Evolutionary conservation across 768 basidiomycete genomes (phyloP).

Genomic region (Rhodotorula diobovata): DNA sequence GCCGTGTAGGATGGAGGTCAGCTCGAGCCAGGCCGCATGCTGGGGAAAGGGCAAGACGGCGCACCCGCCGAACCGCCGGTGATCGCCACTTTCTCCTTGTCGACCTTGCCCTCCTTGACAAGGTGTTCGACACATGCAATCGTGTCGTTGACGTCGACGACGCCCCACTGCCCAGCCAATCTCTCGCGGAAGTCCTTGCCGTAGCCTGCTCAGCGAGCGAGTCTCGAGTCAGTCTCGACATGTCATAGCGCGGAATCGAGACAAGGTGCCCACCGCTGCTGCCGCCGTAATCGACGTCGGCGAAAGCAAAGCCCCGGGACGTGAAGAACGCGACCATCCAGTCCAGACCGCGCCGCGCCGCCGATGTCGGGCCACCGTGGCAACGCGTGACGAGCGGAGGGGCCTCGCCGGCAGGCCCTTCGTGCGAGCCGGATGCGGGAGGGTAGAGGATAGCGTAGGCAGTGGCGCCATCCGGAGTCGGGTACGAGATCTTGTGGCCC

Average conservation of each 20-base stretch:
- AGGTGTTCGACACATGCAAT: constrained; percentile 57
- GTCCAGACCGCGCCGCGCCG: constrained; percentile 52
- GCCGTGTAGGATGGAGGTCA: rapidly evolving
- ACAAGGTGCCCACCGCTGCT: not conserved
- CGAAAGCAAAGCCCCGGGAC: constrained; percentile 52
- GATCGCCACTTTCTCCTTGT: constrained; percentile 62
- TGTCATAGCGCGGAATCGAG: not conserved
- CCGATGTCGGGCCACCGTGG: constrained; percentile 69
- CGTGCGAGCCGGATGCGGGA: constrained; percentile 62
- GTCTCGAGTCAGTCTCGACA: constrained; percentile 59
- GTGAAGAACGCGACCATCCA: constrained; percentile 65
- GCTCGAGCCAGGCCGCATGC: not conserved
- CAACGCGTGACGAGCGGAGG: constrained; percentile 65
- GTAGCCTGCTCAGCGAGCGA: constrained; percentile 52
- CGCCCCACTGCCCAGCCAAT: constrained; percentile 65
- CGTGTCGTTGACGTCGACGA: constrained; percentile 67
- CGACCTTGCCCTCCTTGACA: constrained; percentile 57
- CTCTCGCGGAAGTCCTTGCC: constrained; percentile 63
- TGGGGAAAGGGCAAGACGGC: not conserved
- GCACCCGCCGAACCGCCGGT: constrained; percentile 61
- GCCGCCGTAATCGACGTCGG: constrained; percentile 58
- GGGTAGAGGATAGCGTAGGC: constrained; percentile 61
- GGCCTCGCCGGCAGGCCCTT: constrained; percentile 55
- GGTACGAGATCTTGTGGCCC: constrained; percentile 23
- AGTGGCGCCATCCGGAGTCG: not conserved